phyloP scores from a whole-genome alignment of 768 basidiomycete species.

The Leccinum rimulosum region DNA sequence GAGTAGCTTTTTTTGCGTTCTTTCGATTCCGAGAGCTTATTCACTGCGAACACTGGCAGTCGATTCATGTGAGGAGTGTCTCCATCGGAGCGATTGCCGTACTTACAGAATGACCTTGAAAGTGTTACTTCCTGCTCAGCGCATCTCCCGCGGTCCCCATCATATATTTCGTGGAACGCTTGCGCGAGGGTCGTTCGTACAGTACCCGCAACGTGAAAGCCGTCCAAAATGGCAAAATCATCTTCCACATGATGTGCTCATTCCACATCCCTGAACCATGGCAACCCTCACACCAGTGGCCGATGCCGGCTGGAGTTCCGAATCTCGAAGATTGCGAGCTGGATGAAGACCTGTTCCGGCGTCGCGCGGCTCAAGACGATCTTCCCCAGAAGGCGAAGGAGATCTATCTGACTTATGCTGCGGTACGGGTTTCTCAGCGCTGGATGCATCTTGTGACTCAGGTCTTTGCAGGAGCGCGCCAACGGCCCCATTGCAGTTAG shows the following conservation, averaged over 20 bases:
- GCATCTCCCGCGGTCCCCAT: conserved; percentile 73
- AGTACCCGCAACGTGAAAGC: conserved; percentile 63
- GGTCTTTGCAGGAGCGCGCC: conserved; percentile 52
- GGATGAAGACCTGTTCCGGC: conserved; percentile 45
- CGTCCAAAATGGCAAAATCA: conserved; percentile 48
- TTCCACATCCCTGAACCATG: conserved; percentile 79
- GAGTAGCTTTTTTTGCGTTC: conserved; percentile 30
- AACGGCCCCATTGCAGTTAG: conserved; percentile 70
- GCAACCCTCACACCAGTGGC: conserved; percentile 68
- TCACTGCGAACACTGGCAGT: conserved; percentile 37
- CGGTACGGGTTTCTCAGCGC: conserved; percentile 17
- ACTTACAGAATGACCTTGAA: conserved; percentile 28
- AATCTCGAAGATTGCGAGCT: conserved; percentile 62
- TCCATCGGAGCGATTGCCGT: not conserved
- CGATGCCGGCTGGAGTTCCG: conserved; percentile 56
- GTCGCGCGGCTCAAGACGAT: conserved; percentile 27
- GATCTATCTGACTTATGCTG: conserved; percentile 27
- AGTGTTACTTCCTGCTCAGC: conserved; percentile 83
- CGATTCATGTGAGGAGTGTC: conserved; percentile 57
- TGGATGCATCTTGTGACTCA: conserved; percentile 27
- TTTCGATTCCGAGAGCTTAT: not conserved
- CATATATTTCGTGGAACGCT: conserved; percentile 72
- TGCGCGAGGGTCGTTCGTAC: conserved; percentile 75
- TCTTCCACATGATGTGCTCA: conserved; percentile 72
- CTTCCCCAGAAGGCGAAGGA: conserved; percentile 35